Evolutionary conservation across 2,329 filamentous ascomycete species (phyloP), one percentile per base, ranked within the genome.

Genomic region (Bipolaris gigantea): DNA sequence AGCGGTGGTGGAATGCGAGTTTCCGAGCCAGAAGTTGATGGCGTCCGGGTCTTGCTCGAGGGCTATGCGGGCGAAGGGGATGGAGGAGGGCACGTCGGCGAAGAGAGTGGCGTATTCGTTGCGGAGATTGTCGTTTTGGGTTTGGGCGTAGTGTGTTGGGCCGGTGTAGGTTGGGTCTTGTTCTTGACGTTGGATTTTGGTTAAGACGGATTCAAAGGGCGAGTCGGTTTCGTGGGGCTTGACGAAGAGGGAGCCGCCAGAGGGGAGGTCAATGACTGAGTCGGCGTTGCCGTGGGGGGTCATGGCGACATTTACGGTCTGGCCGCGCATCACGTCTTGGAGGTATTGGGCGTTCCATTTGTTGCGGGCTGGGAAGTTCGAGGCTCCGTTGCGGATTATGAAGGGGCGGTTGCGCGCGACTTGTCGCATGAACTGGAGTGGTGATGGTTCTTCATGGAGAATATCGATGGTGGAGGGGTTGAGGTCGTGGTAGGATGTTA

Each of bases 111-210:
- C 59, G 70, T 92, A 94, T 73, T 94, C 90, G 55, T 85, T 80
- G 2, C 86, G 84, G 18, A 94, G 81, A 66, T 93, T 94, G 72
- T 93, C 88, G 69, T 94, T 92, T 77, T 94, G 89, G 34, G 89
- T 90, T 74, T 92, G 89, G 1, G 87, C 87, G 73, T 92, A 92
- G 64, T 66, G 63, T 2, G 66, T 69, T 43, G 57, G 59, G 6
- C 34, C 42, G 18, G 4, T 13, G n/a, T 40, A 55, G 1, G 13
- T 27, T 19, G 18, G 1, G 6, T 36, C 11, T 6, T 38, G n/a
- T 49, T 87, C 84, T 69, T 89, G 86, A 1, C 67, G 60, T 42
- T 81, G 79, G 34, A 92, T 78, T 56, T 85, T 83, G 45, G 81
- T 70, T 4, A 93, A 75, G 40, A 92, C 89, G 5, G 79, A 66